Evolutionary conservation across 2,329 filamentous ascomycete species (phyloP).

Genomic region (Clonostachys rosea): DNA sequence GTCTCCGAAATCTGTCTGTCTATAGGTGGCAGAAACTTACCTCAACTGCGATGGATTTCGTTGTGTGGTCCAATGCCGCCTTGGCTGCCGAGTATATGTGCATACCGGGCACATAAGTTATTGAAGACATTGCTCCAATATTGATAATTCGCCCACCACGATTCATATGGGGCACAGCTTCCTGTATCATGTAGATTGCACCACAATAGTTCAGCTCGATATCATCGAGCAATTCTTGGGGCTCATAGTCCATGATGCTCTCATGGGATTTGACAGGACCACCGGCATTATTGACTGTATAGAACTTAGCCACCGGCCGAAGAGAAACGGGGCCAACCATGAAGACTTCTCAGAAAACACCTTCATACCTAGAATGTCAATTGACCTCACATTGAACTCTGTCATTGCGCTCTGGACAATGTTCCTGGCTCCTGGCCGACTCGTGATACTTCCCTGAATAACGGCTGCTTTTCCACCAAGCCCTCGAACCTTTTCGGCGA

Average conservation of each 20-base stretch:
- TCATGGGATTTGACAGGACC: slow-evolving; percentile 7
- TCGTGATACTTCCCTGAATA: slow-evolving; percentile 24
- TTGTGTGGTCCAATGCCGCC: slow-evolving; percentile 27
- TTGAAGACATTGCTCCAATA: slow-evolving; percentile 10
- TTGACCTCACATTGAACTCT: slow-evolving; percentile 21
- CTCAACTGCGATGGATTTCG: slow-evolving; percentile 22
- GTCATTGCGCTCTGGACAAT: slow-evolving; percentile 26
- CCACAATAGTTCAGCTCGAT: slow-evolving; percentile 26
- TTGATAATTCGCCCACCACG: slow-evolving; percentile 17
- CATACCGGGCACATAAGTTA: slow-evolving; percentile 5
- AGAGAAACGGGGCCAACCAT: too few relatives aligned
- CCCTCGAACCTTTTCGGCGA: slow-evolving; percentile 11
- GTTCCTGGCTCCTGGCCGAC: slow-evolving; percentile 17
- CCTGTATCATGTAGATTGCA: slow-evolving; percentile 25
- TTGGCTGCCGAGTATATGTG: slow-evolving; percentile 16
- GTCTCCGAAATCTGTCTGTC: not conserved
- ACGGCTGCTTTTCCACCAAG: slow-evolving; percentile 19
- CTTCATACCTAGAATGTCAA: slow-evolving; percentile 32
- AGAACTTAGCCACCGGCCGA: too few relatives aligned
- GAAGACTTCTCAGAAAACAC: too few relatives aligned
- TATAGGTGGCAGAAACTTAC: slow-evolving; percentile 8
- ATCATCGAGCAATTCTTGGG: slow-evolving; percentile 15
- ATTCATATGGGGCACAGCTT: slow-evolving; percentile 26
- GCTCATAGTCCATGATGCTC: slow-evolving; percentile 6
- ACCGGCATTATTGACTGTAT: slow-evolving; percentile 33